phyloP scores from a whole-genome alignment of 805 yeast species.

The Kuraishia capsulata region DNA sequence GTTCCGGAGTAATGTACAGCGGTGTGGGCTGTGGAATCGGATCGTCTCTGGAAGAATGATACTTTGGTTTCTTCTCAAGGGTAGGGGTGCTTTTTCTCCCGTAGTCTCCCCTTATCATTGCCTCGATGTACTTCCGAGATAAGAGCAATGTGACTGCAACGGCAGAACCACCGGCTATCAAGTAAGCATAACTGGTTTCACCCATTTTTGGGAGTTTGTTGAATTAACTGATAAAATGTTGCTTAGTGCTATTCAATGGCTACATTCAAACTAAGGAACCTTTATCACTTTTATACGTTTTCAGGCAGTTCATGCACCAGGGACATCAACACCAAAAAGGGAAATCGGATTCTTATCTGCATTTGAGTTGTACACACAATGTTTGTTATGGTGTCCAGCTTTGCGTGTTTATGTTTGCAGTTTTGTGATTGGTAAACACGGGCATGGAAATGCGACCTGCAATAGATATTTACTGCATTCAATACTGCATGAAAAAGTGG shows the following conservation, averaged over 20 bases:
- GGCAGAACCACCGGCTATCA: slow-evolving; percentile 15
- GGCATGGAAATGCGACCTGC: too few relatives aligned
- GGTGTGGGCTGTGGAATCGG: slow-evolving; percentile 44
- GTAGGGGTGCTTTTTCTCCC: slow-evolving; percentile 1
- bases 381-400: not conserved
- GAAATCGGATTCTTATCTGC: not conserved
- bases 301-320: not conserved
- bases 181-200: slow-evolving; percentile 8
- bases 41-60: slow-evolving; percentile 15
- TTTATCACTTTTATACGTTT: too few relatives aligned
- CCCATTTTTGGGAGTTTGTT: too few relatives aligned
- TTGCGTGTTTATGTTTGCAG: too few relatives aligned
- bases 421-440: too few relatives aligned
- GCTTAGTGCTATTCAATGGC: too few relatives aligned
- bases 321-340: not conserved
- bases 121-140: slow-evolving; percentile 9
- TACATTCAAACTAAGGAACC: too few relatives aligned
- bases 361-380: not conserved
- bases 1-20: slow-evolving; percentile 55
- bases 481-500: too few relatives aligned
- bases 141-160: slow-evolving; percentile 12
- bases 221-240: too few relatives aligned
- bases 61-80: slow-evolving; percentile 10
- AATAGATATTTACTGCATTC: too few relatives aligned
- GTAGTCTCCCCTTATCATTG: not conserved